Conservation (phyloP, 371 early-diverging fungal species). For the Actinomortierella wolfii region DNA sequence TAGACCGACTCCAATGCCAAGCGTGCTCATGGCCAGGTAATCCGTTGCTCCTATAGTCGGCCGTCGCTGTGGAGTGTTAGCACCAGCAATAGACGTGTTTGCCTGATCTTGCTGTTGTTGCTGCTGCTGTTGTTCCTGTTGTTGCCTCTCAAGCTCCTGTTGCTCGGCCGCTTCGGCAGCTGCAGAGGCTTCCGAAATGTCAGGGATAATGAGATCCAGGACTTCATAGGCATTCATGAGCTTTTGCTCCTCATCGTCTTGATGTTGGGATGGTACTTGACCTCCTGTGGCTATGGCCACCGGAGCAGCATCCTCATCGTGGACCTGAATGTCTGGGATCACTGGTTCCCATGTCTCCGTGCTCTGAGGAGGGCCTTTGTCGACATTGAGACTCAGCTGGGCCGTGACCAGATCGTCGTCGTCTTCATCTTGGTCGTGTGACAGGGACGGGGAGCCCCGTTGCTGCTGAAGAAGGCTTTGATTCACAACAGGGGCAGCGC, state of each 20-base stretch:
- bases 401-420: slow-evolving; percentile 25
- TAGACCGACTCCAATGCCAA: slow-evolving; percentile 34
- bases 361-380: slow-evolving; percentile 42
- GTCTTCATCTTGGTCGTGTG: too few relatives aligned
- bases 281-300: neutral
- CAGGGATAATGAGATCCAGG: slow-evolving; percentile 42
- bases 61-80: slow-evolving; percentile 5
- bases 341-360: slow-evolving; percentile 44
- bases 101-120: neutral
- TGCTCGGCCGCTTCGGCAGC: slow-evolving; percentile 42
- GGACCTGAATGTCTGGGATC: slow-evolving; percentile 41
- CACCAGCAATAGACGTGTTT: neutral
- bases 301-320: slow-evolving; percentile 20
- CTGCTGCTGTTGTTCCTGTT: slow-evolving; percentile 10
- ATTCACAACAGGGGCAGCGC: slow-evolving; percentile 20
- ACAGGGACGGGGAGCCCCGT: neutral
- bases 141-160: slow-evolving; percentile 28
- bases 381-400: slow-evolving; percentile 34
- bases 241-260: slow-evolving; percentile 43
- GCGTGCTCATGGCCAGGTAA: slow-evolving; percentile 14
- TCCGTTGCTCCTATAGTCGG: slow-evolving; percentile 19
- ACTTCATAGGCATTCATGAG: slow-evolving; percentile 35
- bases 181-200: slow-evolving; percentile 36
- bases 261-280: slow-evolving; percentile 2
- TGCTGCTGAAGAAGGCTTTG: slow-evolving; percentile 8